phyloP scores from a whole-genome alignment of 306 rosid species.

The Rosa persica region DNA sequence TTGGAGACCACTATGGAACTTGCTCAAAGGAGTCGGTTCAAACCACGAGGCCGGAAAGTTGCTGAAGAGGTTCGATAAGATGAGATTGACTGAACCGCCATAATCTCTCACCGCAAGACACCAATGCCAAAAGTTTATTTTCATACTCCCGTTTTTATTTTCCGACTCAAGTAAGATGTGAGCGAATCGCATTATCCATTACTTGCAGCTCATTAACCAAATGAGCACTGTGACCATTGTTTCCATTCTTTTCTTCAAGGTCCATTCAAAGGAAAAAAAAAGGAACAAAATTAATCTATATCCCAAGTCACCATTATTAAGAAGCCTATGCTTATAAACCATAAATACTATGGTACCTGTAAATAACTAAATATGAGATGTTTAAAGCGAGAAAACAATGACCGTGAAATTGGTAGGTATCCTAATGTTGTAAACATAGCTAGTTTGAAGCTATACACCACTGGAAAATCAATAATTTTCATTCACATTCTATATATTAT shows the following conservation, averaged over 20 bases:
- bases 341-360: not conserved
- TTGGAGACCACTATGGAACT: too few species aligned
- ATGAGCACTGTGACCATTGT: not conserved
- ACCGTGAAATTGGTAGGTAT: not conserved
- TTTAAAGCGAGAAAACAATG: not conserved
- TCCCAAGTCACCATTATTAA: not conserved
- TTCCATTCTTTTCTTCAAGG: not conserved
- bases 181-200: not conserved
- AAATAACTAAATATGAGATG: not conserved
- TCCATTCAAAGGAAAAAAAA: too few species aligned
- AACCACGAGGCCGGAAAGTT: not conserved
- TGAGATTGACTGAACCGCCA: too few species aligned
- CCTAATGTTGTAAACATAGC: conserved; percentile 16
- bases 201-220: not conserved
- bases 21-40: too few species aligned
- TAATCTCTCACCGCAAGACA: too few species aligned
- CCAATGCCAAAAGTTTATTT: not conserved
- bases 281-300: not conserved
- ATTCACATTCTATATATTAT: conserved; percentile 29
- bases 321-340: not conserved
- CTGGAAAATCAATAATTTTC: conserved; percentile 8
- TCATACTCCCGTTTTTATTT: too few species aligned
- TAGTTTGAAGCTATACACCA: conserved; percentile 32
- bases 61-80: too few species aligned
- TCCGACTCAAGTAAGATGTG: too few species aligned